These are phyloP conservation scores for Gossypium davidsonii DNA, from an alignment of 441 rosid genomes.

Conservation along the genomic window DNA sequence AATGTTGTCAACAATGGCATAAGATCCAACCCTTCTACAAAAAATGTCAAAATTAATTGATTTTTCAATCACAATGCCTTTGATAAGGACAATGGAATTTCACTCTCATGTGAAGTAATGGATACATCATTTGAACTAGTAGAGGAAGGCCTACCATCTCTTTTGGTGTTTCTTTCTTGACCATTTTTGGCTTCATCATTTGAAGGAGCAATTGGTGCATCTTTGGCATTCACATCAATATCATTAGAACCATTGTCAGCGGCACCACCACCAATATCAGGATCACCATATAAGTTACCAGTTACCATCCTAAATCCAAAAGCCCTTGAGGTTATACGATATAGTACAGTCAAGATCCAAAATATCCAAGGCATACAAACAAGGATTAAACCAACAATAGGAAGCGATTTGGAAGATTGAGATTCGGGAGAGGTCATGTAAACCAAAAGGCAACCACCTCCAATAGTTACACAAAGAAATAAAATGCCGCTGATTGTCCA, in stretches of 20 bases:
- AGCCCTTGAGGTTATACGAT: conserved; percentile 51
- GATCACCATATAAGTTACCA: conserved; percentile 29
- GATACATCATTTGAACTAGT: conserved; percentile 16
- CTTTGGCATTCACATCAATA: not conserved
- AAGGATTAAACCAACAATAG: conserved; percentile 48
- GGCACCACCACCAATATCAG: not conserved
- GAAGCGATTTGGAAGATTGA: conserved; percentile 35
- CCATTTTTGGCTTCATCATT: not conserved
- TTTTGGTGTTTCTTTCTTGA: not conserved
- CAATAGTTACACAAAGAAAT: conserved; percentile 30
- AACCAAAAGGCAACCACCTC: conserved; percentile 41
- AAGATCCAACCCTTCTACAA: not conserved
- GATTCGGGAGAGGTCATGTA: conserved; percentile 44
- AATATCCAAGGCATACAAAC: conserved; percentile 80
- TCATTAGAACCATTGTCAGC: not conserved
- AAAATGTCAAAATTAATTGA: not conserved
- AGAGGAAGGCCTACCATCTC: not conserved
- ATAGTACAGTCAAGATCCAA: conserved; percentile 53
- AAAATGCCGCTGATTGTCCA: conserved; percentile 40
- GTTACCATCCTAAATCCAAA: conserved; percentile 54
- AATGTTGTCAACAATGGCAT: not conserved
- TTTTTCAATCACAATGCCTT: conserved; percentile 20
- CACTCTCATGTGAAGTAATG: conserved; percentile 35
- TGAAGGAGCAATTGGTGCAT: not conserved
- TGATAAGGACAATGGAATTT: conserved; percentile 33